A percentile compares a stretch with the other conserved stretches of the same genome.
Conservation (phyloP, 306 rosid genomes). For the Cyamopsis tetragonoloba region DNA sequence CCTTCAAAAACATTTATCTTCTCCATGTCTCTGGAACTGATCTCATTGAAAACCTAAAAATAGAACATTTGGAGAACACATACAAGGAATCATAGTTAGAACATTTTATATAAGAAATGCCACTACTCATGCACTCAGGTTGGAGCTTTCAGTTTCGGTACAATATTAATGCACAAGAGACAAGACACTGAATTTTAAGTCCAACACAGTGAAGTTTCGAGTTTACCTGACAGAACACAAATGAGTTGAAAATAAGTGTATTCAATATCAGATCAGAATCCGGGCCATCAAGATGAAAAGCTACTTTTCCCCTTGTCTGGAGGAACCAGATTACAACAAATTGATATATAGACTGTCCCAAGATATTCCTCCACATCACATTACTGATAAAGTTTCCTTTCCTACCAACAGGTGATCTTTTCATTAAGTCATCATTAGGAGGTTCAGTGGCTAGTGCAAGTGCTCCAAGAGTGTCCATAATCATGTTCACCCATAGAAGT, state of each 20-base stretch:
- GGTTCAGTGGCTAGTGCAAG: slow-evolving; percentile 98
- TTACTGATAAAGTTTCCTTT: slow-evolving; percentile 92
- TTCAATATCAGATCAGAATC: slow-evolving; percentile 70
- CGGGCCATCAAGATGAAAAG: slow-evolving; percentile 65
- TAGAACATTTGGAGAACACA: slow-evolving; percentile 1
- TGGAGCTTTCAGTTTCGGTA: background rate
- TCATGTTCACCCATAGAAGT: slow-evolving; percentile 99
- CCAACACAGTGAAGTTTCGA: slow-evolving; percentile 12
- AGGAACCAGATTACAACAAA: slow-evolving; percentile 81
- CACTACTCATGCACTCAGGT: background rate
- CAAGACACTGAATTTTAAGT: background rate
- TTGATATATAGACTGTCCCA: slow-evolving; percentile 88
- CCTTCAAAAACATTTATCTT: slow-evolving; percentile 85
- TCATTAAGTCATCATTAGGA: slow-evolving; percentile 83
- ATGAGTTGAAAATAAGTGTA: slow-evolving; percentile 92
- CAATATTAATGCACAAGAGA: background rate
- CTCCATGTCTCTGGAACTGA: slow-evolving; percentile 98
- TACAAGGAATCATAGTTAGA: background rate
- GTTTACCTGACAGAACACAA: slow-evolving; percentile 95
- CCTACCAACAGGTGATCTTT: slow-evolving; percentile 90
- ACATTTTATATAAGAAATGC: background rate
- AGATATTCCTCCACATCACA: slow-evolving; percentile 98
- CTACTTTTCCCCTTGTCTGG: slow-evolving; percentile 77
- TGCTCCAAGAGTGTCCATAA: slow-evolving; percentile 99
- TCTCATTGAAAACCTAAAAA: slow-evolving; percentile 85